Conservation (phyloP, 2,329 filamentous ascomycete species). For the Exophiala bonariae region DNA sequence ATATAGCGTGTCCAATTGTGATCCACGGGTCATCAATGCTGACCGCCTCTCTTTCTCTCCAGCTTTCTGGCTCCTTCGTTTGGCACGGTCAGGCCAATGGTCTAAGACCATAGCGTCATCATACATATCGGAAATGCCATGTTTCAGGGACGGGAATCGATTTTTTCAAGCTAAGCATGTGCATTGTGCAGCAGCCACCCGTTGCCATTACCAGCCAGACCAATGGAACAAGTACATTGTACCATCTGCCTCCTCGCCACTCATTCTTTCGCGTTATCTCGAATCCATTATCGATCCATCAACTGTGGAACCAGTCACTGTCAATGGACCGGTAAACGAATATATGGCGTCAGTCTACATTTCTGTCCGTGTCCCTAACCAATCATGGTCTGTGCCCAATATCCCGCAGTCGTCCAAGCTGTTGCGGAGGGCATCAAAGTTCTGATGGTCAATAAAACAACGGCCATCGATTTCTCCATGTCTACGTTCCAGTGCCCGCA, state of each 20-base stretch:
- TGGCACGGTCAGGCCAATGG: constrained; percentile 3
- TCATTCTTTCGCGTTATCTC: neutral
- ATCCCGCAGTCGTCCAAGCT: neutral
- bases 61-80: constrained; percentile 8
- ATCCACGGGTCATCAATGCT: neutral
- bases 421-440: constrained; percentile 14
- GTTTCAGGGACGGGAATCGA: neutral
- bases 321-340: neutral
- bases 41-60: constrained; percentile 19
- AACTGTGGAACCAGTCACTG: constrained; percentile 10
- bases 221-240: constrained; percentile 2
- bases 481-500: neutral
- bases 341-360: constrained; percentile 2
- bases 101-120: constrained; percentile 13
- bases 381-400: neutral
- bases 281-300: constrained; percentile 2
- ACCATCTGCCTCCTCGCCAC: constrained; percentile 14
- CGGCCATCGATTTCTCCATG: constrained; percentile 2
- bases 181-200: constrained; percentile 17
- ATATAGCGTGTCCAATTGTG: too few species aligned
- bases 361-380: neutral
- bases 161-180: constrained; percentile 17
- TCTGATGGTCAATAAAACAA: constrained; percentile 8
- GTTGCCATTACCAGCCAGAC: neutral
- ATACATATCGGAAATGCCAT: constrained; percentile 18